Base-by-base conservation (phyloP, 306 rosid genomes). In the Coriaria nepalensis region DNA sequence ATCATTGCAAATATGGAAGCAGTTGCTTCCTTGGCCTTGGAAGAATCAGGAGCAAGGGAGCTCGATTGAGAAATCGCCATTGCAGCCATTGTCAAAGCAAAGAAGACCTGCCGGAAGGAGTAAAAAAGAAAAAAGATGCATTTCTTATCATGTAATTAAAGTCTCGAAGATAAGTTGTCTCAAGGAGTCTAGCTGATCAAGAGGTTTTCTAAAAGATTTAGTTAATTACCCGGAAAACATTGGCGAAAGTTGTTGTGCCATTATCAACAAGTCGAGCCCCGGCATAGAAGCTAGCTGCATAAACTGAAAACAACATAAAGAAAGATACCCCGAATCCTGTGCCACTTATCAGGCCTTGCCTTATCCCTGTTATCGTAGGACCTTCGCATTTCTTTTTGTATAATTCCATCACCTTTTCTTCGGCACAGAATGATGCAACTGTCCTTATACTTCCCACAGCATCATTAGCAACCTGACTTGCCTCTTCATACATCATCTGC, bases 361-460 rank as follows among this genome's bases (percentile, higher is more conserved):
- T 67, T 56, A 68, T 68, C 20, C 94, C 86, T 29, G 75, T 48
- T 44, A 61, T 60, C 13, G 70, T 56, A 36, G 94, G 92, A 34
- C 73, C 83, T 55, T 74, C 64, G 59, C 92, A 84, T 73, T 77
- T 84, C 69, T 66, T 77, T 14, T 53, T 60, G 73, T 77, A 80
- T 43, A 78, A 43, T 38, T 72, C 68, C 78, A 80, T 77, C 71
- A 86, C 79, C 66, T 79, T 82, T 62, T 79, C 86, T 65, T 86
- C 86, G 5, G 96, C 96, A 74, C 96, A 76, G 66, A 82, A 82
- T 46, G 93, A 64, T 9, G 96, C 75, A 56, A 86, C 75, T 48
- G 93, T 86, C 56, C 90, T 70, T 37, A 86, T 86, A 56, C 82
- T 81, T 41, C 93, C 85, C 5, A 76, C 93, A 5, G 93, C 95